Evolutionary conservation across 2,329 filamentous ascomycete genomes (phyloP).

Genomic region (Fusarium sp.): DNA sequence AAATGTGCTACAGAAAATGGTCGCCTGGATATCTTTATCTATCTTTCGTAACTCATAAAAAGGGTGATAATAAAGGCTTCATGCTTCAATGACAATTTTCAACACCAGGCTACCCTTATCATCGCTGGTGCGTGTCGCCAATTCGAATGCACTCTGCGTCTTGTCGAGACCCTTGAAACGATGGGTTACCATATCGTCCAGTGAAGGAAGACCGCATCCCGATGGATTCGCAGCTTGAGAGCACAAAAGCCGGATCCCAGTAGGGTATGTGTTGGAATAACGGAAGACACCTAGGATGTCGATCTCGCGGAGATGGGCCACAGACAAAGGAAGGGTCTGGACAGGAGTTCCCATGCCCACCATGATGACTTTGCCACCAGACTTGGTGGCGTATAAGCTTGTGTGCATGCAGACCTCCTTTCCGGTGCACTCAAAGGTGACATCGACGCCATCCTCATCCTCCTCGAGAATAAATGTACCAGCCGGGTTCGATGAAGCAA

Average conservation of each 20-base stretch:
- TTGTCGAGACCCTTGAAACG: conserved; percentile 74
- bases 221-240: conserved; percentile 56
- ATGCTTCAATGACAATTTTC: conserved; percentile 76
- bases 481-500: conserved; percentile 55
- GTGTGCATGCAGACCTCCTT: conserved; percentile 82
- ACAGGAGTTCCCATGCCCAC: conserved; percentile 85
- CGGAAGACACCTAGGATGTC: conserved; percentile 84
- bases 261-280: conserved; percentile 81
- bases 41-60: conserved; percentile 32
- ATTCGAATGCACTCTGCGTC: conserved; percentile 75
- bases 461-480: conserved; percentile 60
- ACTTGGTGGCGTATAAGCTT: conserved; percentile 76
- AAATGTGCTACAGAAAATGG: conserved; percentile 1
- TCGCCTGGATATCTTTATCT: conserved; percentile 39
- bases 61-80: conserved; percentile 30
- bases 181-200: conserved; percentile 81
- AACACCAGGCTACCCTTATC: conserved; percentile 76
- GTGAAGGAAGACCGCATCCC: conserved; percentile 67
- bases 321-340: conserved; percentile 79
- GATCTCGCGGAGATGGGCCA: conserved; percentile 79
- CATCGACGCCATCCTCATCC: conserved; percentile 75
- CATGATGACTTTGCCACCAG: conserved; percentile 80
- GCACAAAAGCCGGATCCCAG: conserved; percentile 74
- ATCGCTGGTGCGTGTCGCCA: conserved; percentile 77
- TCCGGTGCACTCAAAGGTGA: conserved; percentile 82